Percentiles rank a stretch among this genome's conserved stretches.
Conservation (phyloP, 2,329 filamentous ascomycete genomes). For the Fusarium tjaetaba region DNA sequence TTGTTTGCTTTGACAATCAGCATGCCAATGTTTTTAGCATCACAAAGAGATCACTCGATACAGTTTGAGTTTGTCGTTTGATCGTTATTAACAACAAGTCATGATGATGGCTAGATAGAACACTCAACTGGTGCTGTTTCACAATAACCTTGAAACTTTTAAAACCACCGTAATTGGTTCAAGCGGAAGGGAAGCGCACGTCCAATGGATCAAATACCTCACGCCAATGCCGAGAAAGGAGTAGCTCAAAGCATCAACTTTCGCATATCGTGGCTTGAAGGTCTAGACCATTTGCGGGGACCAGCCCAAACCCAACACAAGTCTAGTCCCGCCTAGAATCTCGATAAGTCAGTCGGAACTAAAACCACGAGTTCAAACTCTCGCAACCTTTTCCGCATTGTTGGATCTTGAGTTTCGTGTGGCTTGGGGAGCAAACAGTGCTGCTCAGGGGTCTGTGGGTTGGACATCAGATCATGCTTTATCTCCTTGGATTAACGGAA, state of each 20-base stretch:
- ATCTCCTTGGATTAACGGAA: not conserved
- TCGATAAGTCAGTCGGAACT: not conserved
- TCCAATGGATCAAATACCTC: not conserved
- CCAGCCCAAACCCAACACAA: not conserved
- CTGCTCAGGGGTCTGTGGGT: not conserved
- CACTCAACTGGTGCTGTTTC: not conserved
- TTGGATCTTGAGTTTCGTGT: not conserved
- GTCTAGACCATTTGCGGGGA: slow-evolving; percentile 37
- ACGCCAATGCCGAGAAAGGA: not conserved
- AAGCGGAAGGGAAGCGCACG: not conserved
- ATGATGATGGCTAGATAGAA: not conserved
- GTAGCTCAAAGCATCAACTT: slow-evolving; percentile 5
- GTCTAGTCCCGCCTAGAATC: not conserved
- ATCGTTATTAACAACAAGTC: not conserved
- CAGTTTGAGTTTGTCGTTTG: not conserved
- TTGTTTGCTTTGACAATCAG: not conserved
- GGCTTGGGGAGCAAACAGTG: not conserved
- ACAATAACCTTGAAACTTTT: not conserved
- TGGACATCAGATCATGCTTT: not conserved
- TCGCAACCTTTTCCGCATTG: not conserved
- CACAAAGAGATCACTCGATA: not conserved
- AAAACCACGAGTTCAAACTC: not conserved
- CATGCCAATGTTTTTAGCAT: not conserved
- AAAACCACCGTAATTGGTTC: not conserved
- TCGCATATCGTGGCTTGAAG: slow-evolving; percentile 3